A percentile compares a stretch with the other conserved stretches of the same genome.
phyloP scores from a whole-genome alignment of 768 basidiomycete genomes.

The Lactarius hengduanensis region DNA sequence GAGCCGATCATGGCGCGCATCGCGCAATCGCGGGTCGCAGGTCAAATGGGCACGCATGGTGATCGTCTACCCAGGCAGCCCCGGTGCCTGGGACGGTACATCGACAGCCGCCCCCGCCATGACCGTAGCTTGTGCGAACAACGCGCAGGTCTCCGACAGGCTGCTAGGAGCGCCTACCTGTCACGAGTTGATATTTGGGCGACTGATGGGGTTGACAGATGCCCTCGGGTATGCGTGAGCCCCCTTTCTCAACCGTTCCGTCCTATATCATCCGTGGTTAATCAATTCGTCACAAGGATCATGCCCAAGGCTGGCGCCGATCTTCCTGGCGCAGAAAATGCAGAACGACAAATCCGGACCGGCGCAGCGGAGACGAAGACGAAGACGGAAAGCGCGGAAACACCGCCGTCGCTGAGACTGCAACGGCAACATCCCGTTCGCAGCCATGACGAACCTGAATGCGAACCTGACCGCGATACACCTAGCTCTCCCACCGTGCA shows the following conservation, averaged over 20 bases:
- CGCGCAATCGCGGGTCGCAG: too few species aligned
- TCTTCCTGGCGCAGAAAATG: neutral
- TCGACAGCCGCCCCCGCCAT: neutral
- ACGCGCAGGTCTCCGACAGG: constrained; percentile 73
- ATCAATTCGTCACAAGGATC: constrained; percentile 47
- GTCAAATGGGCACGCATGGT: constrained; percentile 14
- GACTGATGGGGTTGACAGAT: constrained; percentile 79
- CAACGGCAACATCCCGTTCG: too few species aligned
- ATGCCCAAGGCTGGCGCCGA: constrained; percentile 53
- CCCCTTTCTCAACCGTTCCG: neutral
- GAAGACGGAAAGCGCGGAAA: constrained; percentile 1
- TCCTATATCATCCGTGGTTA: neutral
- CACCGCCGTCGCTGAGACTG: constrained; percentile 30
- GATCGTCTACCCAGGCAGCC: too few species aligned
- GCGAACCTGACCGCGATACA: constrained; percentile 60
- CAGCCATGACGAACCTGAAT: constrained; percentile 50
- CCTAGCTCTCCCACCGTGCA: constrained; percentile 66
- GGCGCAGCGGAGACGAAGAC: constrained; percentile 12
- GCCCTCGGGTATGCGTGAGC: constrained; percentile 64
- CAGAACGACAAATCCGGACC: neutral
- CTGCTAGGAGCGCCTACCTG: constrained; percentile 48
- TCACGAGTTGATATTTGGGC: constrained; percentile 82
- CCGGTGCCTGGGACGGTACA: too few species aligned
- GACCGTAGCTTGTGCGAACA: constrained; percentile 65
- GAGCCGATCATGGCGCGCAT: too few species aligned